phyloP scores from a whole-genome alignment of 75 land plant genomes.

The Cunninghamia lanceolata region DNA sequence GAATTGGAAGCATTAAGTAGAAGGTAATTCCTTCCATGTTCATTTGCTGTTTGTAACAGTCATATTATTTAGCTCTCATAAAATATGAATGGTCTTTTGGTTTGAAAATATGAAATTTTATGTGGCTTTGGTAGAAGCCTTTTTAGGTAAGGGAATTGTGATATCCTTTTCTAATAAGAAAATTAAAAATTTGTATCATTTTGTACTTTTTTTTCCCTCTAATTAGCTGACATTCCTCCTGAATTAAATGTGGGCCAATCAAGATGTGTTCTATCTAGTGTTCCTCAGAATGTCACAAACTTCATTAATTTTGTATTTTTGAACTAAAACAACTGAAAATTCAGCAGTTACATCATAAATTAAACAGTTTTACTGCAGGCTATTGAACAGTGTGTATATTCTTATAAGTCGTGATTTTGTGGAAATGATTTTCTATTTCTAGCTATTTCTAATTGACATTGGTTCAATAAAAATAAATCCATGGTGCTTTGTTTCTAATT shows the following conservation, averaged over 20 bases:
- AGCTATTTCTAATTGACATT: not conserved
- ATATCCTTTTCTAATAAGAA: not conserved
- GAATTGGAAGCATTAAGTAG: constrained; percentile 83
- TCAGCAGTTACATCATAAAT: not conserved
- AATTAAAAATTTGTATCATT: not conserved
- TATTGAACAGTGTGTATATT: not conserved
- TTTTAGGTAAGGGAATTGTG: not conserved
- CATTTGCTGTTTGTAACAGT: not conserved
- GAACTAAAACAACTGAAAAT: not conserved
- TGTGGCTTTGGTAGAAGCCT: not conserved
- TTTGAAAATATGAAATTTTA: not conserved
- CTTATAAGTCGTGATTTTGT: not conserved
- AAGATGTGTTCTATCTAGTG: not conserved
- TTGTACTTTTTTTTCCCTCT: too few relatives aligned
- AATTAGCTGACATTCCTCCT: not conserved
- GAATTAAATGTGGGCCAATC: not conserved
- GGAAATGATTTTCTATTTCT: not conserved
- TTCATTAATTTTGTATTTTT: not conserved
- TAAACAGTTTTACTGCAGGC: not conserved
- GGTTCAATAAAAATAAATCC: not conserved
- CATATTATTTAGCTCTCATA: not conserved
- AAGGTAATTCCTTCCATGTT: constrained; percentile 43
- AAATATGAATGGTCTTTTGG: not conserved
- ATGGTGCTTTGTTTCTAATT: not conserved
- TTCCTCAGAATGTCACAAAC: not conserved